Evolutionary conservation across 352 stramenopile species (phyloP), one percentile per base, ranked within the genome.

Genomic region (Pythium dissimile): DNA sequence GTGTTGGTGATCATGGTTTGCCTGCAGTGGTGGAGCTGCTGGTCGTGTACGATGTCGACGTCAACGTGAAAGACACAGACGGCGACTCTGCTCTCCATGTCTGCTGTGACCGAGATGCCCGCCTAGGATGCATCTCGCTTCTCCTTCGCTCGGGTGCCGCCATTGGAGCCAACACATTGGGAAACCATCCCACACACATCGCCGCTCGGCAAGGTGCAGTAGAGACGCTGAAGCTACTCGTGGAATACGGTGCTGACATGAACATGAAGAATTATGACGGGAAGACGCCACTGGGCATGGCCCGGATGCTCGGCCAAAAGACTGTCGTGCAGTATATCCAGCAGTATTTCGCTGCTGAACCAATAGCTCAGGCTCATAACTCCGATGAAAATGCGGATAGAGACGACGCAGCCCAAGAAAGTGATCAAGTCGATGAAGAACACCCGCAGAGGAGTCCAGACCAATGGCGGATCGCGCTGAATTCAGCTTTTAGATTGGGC

Each of bases 221-320:
- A n/a, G 62, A 75, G 3, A 93, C 80, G 5, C 67, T 92, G 16
- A 71, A 77, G 38, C 38, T 94, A 21, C 73, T 94, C 3, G 58
- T 94, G 1, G 76, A 92, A 21, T 95, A 94, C 41, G 73, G 79
- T 11, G 76, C 76, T 2, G 84, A 92, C 34, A 89, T 95, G 75
- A 95, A 92, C 49, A 54, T 89, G 5, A 88, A 86, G 38, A 95
- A 95, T 41, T 95, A 90, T 27, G 73, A 83, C 9, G 81, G 83
- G 1, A 88, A 85, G 43, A 94, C 84, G 5, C 80, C 84, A 3
- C 53, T 94, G 1, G 86, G 82, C 8, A 75, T 91, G 62, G 84
- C 84, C 5, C 74, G 84, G 2, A 92, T 95, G 81, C 63, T 79
- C 30, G 30, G 72, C 31, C 82, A 90, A 48, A 60, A 61, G 41